A percentile compares a stretch with the other conserved stretches of the same genome.
Conservation (phyloP, 2,329 filamentous ascomycete species). For the Colletotrichum kahawae region DNA sequence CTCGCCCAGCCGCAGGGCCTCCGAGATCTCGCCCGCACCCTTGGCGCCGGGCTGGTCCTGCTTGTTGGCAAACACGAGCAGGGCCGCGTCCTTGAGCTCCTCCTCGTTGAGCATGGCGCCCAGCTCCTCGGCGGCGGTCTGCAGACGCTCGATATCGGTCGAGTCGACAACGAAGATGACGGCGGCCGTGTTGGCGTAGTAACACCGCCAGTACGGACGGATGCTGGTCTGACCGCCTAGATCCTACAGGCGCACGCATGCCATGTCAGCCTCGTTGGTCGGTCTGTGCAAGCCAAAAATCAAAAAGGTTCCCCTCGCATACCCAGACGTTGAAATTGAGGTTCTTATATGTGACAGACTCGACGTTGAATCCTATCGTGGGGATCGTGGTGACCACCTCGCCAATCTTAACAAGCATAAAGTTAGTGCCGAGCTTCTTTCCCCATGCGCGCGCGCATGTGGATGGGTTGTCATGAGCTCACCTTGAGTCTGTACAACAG, state of each 20-base stretch:
- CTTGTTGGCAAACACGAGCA: constrained; percentile 98
- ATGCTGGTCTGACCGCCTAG: constrained; percentile 98
- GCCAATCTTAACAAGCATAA: constrained; percentile 71
- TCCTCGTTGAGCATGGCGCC: constrained; percentile 97
- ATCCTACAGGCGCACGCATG: constrained; percentile 59
- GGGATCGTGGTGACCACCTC: constrained; percentile 99
- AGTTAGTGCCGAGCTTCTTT: constrained; percentile 10
- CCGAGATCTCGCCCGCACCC: constrained; percentile 94
- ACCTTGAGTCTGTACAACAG: constrained; percentile 96
- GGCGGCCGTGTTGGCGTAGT: constrained; percentile 97
- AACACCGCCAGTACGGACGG: constrained; percentile 98
- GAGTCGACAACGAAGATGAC: constrained; percentile 99
- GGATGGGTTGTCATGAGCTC: neutral
- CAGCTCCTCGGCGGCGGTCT: constrained; percentile 91
- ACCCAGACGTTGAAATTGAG: constrained; percentile 99
- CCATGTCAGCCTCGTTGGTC: constrained; percentile 24
- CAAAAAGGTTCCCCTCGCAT: constrained; percentile 41
- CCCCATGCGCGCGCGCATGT: neutral
- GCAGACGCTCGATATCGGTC: constrained; percentile 93
- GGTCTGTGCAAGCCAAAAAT: neutral
- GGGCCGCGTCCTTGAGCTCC: constrained; percentile 88
- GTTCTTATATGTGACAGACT: constrained; percentile 98
- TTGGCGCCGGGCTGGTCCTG: constrained; percentile 98
- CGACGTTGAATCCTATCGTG: constrained; percentile 99
- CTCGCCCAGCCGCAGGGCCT: constrained; percentile 88